Percentiles rank a stretch among this genome's conserved stretches.
phyloP scores from a whole-genome alignment of 768 basidiomycete genomes.

The Boletus rubescentipes region DNA sequence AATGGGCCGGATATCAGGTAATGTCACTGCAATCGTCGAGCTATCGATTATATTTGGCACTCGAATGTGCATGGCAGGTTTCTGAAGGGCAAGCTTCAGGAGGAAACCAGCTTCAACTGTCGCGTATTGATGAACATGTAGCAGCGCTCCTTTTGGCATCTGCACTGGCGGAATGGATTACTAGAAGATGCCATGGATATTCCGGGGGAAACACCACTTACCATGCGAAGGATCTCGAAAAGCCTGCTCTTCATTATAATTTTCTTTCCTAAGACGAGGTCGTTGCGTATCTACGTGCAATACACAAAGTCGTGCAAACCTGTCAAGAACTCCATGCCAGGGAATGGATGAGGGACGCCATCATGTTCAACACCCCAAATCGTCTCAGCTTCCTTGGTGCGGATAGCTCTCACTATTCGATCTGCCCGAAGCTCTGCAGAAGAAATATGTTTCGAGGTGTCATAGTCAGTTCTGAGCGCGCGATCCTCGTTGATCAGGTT shows the following conservation, averaged over 20 bases:
- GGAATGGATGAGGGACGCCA: slow-evolving; percentile 58
- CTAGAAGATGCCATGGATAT: background rate
- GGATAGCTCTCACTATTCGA: slow-evolving; percentile 50
- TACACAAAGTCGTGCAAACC: slow-evolving; percentile 36
- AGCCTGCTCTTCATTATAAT: slow-evolving; percentile 39
- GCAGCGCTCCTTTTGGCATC: slow-evolving; percentile 50
- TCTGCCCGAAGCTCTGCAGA: slow-evolving; percentile 53
- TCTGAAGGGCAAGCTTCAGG: slow-evolving; percentile 36
- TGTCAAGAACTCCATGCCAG: slow-evolving; percentile 75
- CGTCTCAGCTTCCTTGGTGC: slow-evolving; percentile 47
- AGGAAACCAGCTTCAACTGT: slow-evolving; percentile 38
- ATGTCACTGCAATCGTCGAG: slow-evolving; percentile 22
- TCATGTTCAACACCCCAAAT: slow-evolving; percentile 59
- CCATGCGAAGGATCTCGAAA: slow-evolving; percentile 40
- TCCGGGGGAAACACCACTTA: background rate
- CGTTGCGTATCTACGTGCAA: background rate
- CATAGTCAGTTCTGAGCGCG: slow-evolving; percentile 47
- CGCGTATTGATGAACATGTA: slow-evolving; percentile 46
- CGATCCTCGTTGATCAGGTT: slow-evolving; percentile 43
- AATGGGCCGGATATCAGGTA: slow-evolving; percentile 40
- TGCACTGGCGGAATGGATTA: slow-evolving; percentile 4
- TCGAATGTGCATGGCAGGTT: slow-evolving; percentile 41
- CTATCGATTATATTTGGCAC: slow-evolving; percentile 20
- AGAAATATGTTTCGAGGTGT: slow-evolving; percentile 27
- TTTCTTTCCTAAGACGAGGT: slow-evolving; percentile 23